phyloP scores from a whole-genome alignment of 2,329 filamentous ascomycete species.

The Colletotrichum tabaci region DNA sequence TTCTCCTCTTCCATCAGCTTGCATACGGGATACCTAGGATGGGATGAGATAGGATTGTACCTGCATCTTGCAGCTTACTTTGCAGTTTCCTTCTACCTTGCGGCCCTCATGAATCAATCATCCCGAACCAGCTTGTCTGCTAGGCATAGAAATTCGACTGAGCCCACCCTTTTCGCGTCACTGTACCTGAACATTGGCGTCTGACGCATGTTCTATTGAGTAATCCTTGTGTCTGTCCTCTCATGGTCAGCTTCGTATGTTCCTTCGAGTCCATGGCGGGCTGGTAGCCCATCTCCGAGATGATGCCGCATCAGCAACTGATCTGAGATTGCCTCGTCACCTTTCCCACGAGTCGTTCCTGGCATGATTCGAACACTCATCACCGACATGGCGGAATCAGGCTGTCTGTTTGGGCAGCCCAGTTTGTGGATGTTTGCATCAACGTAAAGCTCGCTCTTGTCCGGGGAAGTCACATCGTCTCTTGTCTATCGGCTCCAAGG shows the following conservation, averaged over 20 bases:
- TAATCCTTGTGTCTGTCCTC: not conserved
- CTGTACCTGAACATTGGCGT: not conserved
- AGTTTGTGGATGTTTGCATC: not conserved
- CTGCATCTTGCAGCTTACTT: slow-evolving; percentile 14
- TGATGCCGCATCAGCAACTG: slow-evolving; percentile 6
- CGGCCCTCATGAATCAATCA: not conserved
- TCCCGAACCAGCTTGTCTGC: slow-evolving; percentile 6
- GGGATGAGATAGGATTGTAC: slow-evolving; percentile 8
- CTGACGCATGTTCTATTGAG: not conserved
- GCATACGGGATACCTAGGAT: not conserved
- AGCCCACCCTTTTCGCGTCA: slow-evolving; percentile 5
- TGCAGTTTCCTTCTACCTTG: slow-evolving; percentile 12
- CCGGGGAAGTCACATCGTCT: not conserved
- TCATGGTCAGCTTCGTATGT: not conserved
- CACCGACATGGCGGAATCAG: not conserved
- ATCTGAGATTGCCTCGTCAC: not conserved
- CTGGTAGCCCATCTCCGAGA: slow-evolving; percentile 1
- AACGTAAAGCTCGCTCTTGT: not conserved
- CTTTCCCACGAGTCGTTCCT: not conserved
- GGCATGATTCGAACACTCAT: not conserved
- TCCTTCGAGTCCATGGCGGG: not conserved
- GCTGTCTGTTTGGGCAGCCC: not conserved
- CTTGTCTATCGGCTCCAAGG: slow-evolving; percentile 1
- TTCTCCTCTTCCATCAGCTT: slow-evolving; percentile 1
- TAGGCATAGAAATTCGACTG: slow-evolving; percentile 8